phyloP scores from a whole-genome alignment of 768 basidiomycete species.

The Amanita muscaria region DNA sequence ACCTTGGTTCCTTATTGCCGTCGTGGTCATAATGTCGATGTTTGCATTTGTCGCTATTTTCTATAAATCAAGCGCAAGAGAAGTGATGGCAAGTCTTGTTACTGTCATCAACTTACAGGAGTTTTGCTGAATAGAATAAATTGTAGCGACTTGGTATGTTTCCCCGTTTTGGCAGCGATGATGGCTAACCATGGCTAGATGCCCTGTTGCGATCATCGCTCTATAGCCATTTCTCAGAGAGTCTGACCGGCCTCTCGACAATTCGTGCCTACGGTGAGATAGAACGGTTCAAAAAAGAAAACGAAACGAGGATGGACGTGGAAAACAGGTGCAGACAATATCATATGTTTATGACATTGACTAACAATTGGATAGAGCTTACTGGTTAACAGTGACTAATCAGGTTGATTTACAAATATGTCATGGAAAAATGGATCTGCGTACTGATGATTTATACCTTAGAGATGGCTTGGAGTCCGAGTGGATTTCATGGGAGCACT shows the following conservation, averaged over 20 bases:
- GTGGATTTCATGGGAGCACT: conserved; percentile 56
- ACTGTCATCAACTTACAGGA: conserved; percentile 1
- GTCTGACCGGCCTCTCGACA: conserved; percentile 78
- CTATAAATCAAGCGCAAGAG: conserved; percentile 80
- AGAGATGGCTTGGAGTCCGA: too few species aligned
- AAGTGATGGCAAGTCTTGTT: conserved; percentile 53
- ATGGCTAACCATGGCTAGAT: conserved; percentile 33
- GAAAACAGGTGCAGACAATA: too few species aligned
- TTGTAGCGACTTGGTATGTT: conserved; percentile 53
- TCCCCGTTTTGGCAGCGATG: not conserved
- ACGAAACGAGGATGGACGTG: too few species aligned
- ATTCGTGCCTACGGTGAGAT: too few species aligned
- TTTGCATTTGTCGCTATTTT: conserved; percentile 72
- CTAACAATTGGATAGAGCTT: conserved; percentile 41
- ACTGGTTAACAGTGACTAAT: conserved; percentile 80
- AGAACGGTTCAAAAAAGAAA: conserved; percentile 68
- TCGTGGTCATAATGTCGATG: conserved; percentile 44
- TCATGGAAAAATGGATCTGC: not conserved
- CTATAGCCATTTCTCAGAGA: conserved; percentile 91
- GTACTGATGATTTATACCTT: not conserved
- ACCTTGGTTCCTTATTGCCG: conserved; percentile 80
- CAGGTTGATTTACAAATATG: conserved; percentile 40
- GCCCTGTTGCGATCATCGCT: conserved; percentile 78
- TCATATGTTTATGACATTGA: not conserved
- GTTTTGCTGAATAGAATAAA: too few species aligned